A percentile compares a stretch with the other conserved stretches of the same genome.
Conservation (phyloP, 352 stramenopile genomes). For the Elongisporangium anandrum region DNA sequence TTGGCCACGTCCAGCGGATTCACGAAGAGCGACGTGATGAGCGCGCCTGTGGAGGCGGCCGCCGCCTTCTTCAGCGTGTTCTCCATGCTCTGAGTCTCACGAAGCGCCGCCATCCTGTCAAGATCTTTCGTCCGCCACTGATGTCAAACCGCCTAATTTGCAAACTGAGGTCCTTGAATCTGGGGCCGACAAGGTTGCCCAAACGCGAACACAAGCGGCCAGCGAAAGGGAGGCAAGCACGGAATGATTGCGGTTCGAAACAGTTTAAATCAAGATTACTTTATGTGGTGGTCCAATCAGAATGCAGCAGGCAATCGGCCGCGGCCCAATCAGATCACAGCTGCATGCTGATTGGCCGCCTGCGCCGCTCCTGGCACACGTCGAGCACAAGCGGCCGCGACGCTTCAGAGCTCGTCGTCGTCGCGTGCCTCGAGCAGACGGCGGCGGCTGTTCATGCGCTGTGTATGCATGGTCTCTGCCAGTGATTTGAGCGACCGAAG, state of each 20-base stretch:
- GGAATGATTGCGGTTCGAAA: constrained; percentile 10
- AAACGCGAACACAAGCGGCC: neutral
- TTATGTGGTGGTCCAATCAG: constrained; percentile 26
- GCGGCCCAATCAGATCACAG: constrained; percentile 10
- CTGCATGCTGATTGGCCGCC: constrained; percentile 15
- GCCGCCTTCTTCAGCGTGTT: constrained; percentile 65
- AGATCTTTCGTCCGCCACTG: neutral
- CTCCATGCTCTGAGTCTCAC: constrained; percentile 5
- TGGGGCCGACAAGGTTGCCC: neutral
- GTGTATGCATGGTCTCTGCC: constrained; percentile 44
- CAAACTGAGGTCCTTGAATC: neutral
- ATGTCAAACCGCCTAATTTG: neutral
- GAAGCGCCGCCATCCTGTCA: neutral
- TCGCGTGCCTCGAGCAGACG: constrained; percentile 15
- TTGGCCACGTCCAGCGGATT: constrained; percentile 83
- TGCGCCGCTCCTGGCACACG: constrained; percentile 2
- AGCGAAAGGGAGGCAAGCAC: neutral
- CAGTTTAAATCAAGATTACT: neutral
- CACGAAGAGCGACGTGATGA: constrained; percentile 81
- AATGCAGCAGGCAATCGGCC: neutral
- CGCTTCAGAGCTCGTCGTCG: constrained; percentile 21
- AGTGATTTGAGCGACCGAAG: constrained; percentile 40
- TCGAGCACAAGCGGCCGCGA: neutral
- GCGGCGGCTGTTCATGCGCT: constrained; percentile 16
- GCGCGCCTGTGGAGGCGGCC: constrained; percentile 58